These are phyloP conservation scores for Penicillium manginii DNA, from an alignment of 495 filamentous ascomycete genomes.

Conservation along the genomic window DNA sequence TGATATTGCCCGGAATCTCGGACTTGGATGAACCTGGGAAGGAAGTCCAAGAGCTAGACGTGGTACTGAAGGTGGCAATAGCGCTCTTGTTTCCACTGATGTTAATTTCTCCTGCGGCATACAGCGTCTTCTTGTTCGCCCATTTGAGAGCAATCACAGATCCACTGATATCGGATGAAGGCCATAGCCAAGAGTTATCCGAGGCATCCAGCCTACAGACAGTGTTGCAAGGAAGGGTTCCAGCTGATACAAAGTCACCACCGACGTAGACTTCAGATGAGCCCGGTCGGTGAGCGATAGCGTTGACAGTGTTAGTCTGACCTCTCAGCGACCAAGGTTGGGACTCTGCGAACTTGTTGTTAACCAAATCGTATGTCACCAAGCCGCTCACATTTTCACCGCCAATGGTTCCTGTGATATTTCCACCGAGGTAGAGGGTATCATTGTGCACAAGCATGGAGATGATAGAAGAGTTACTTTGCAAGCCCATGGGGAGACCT, in stretches of 20 bases:
- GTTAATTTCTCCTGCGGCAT: conserved; percentile 77
- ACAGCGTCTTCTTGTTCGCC: conserved; percentile 66
- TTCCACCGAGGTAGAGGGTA: conserved; percentile 81
- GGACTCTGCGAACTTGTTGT: conserved; percentile 54
- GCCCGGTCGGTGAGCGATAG: conserved; percentile 68
- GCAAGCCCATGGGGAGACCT: conserved; percentile 69
- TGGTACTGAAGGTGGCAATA: conserved; percentile 74
- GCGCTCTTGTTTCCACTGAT: conserved; percentile 65
- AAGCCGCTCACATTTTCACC: conserved; percentile 71
- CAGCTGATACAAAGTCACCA: conserved; percentile 78
- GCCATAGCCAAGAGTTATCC: conserved; percentile 73
- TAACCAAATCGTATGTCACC: conserved; percentile 74
- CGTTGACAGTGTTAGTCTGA: conserved; percentile 68
- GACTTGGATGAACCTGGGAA: conserved; percentile 63
- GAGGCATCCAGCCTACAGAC: conserved; percentile 78
- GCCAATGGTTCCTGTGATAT: conserved; percentile 69
- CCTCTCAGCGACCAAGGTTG: conserved; percentile 78
- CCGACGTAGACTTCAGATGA: conserved; percentile 81
- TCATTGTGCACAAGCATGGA: conserved; percentile 69
- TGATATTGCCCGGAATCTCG: conserved; percentile 76
- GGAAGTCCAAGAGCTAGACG: conserved; percentile 62
- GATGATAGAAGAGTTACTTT: conserved; percentile 72
- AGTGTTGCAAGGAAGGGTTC: conserved; percentile 77
- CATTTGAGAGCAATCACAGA: conserved; percentile 73
- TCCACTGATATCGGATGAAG: conserved; percentile 70